Evolutionary conservation across 1,284 basidiomycete species (phyloP).

Genomic region (Pterulicium gracile): DNA sequence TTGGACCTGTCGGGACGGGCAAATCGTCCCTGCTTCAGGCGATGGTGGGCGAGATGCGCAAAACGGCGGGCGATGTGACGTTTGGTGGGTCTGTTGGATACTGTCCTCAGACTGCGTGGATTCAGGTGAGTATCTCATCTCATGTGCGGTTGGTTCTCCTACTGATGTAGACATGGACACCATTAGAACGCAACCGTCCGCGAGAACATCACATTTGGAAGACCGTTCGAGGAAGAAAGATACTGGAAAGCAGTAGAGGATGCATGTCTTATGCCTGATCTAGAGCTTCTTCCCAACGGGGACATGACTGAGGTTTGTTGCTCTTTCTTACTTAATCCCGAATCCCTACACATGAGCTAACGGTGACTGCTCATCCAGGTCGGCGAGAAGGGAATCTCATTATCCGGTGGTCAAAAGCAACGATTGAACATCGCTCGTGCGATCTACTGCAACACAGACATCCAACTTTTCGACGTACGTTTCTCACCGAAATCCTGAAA

Average conservation of each 20-base stretch:
- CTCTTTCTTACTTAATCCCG: too few relatives aligned
- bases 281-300: slow-evolving; percentile 73
- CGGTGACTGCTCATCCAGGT: slow-evolving; percentile 67
- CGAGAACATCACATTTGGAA: slow-evolving; percentile 82
- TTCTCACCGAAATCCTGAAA: not conserved
- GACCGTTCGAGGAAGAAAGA: slow-evolving; percentile 65
- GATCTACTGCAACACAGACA: slow-evolving; percentile 78
- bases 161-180: not conserved
- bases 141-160: not conserved
- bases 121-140: slow-evolving; percentile 41
- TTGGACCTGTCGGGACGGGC: slow-evolving; percentile 56
- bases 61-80: slow-evolving; percentile 44
- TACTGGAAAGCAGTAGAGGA: slow-evolving; percentile 73
- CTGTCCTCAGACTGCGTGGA: slow-evolving; percentile 84
- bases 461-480: slow-evolving; percentile 71
- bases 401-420: slow-evolving; percentile 78
- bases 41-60: slow-evolving; percentile 74
- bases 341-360: too few relatives aligned
- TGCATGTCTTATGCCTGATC: slow-evolving; percentile 69
- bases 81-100: slow-evolving; percentile 74
- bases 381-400: slow-evolving; percentile 82
- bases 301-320: slow-evolving; percentile 80
- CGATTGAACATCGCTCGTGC: slow-evolving; percentile 72
- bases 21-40: slow-evolving; percentile 72
- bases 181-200: slow-evolving; percentile 60